A percentile compares a stretch with the other conserved stretches of the same genome.
Evolutionary conservation across 2,329 filamentous ascomycete species (phyloP).

Genomic region (Colletotrichum tofieldiae): DNA sequence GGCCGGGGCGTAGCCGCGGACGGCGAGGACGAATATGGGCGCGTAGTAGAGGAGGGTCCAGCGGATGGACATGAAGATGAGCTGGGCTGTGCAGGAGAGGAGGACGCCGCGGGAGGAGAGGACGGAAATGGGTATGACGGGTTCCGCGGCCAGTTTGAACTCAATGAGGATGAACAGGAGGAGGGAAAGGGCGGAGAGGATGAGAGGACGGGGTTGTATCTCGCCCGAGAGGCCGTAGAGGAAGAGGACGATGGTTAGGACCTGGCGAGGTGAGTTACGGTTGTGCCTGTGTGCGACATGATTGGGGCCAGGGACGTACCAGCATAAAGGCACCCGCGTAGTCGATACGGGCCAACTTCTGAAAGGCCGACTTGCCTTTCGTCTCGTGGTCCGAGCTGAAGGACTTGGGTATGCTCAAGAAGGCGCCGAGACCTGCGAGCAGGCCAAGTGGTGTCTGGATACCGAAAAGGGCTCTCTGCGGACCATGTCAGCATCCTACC

Average conservation of each 20-base stretch:
- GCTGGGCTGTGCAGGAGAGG: conserved; percentile 80
- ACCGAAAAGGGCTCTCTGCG: conserved; percentile 80
- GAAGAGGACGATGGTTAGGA: conserved; percentile 77
- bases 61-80: conserved; percentile 85
- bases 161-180: conserved; percentile 75
- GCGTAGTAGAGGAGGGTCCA: conserved; percentile 88
- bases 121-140: conserved; percentile 81
- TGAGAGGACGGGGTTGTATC: conserved; percentile 72
- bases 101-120: conserved; percentile 80
- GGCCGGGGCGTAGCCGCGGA: conserved; percentile 79
- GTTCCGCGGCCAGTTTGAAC: conserved; percentile 73
- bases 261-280: conserved; percentile 59
- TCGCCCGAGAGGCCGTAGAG: conserved; percentile 79
- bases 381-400: conserved; percentile 52
- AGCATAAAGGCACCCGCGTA: conserved; percentile 81
- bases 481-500: conserved; percentile 25
- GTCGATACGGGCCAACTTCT: conserved; percentile 78
- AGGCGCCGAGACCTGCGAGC: conserved; percentile 73
- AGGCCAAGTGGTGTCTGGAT: conserved; percentile 78
- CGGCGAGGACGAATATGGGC: conserved; percentile 84
- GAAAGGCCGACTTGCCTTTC: conserved; percentile 58
- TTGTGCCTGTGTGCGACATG: neutral
- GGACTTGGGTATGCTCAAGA: conserved; percentile 74
- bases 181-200: conserved; percentile 69
- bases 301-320: conserved; percentile 54